These are phyloP conservation scores for Fusarium transvaalense DNA, from an alignment of 2,329 filamentous ascomycete species.

Conservation along the genomic window DNA sequence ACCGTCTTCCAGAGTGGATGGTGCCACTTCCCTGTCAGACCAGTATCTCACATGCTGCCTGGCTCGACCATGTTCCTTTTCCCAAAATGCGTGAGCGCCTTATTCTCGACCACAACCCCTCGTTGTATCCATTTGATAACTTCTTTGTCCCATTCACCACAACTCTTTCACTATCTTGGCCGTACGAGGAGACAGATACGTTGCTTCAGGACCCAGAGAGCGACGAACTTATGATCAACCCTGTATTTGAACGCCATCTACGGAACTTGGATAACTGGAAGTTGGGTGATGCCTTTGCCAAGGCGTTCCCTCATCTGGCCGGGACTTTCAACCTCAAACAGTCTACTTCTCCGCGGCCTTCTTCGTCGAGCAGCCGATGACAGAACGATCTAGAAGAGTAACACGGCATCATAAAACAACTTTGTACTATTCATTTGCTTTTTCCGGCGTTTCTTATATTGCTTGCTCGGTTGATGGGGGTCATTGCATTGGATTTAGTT, in stretches of 20 bases:
- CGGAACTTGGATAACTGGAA: conserved; percentile 84
- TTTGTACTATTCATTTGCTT: conserved; percentile 7
- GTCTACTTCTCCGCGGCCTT: conserved; percentile 30
- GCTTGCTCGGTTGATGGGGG: neutral
- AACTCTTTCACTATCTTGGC: conserved; percentile 85
- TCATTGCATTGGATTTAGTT: neutral
- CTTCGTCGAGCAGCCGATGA: conserved; percentile 38
- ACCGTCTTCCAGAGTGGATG: conserved; percentile 80
- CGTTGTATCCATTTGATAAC: conserved; percentile 76
- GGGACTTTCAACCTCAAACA: conserved; percentile 50
- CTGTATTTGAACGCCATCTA: conserved; percentile 86
- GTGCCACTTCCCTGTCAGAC: conserved; percentile 76
- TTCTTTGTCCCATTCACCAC: conserved; percentile 87
- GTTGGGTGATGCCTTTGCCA: conserved; percentile 76
- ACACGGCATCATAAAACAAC: neutral
- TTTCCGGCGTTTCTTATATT: neutral
- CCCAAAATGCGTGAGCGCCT: conserved; percentile 79
- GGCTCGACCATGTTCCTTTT: conserved; percentile 87
- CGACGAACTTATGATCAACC: conserved; percentile 83
- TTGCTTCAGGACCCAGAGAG: conserved; percentile 69
- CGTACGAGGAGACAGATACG: conserved; percentile 79
- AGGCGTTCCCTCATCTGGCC: conserved; percentile 67
- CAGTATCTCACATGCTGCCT: conserved; percentile 77
- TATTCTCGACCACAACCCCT: conserved; percentile 61
- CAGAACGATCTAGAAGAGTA: too few species aligned